A percentile compares a stretch with the other conserved stretches of the same genome.
Conservation (phyloP, 1,139 yeast species). For the Geotrichum histeridarum region DNA sequence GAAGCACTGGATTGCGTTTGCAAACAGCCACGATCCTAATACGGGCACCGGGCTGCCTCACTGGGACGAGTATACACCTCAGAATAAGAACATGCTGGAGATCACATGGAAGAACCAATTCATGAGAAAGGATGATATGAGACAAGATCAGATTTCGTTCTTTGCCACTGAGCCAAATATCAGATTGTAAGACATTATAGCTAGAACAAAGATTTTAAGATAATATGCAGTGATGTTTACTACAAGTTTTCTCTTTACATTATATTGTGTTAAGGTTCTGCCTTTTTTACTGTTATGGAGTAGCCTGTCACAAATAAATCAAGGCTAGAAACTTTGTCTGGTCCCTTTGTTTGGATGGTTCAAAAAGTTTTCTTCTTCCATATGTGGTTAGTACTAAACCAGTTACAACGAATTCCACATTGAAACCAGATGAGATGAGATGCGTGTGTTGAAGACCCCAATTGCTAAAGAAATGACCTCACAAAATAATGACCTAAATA, state of each 20-base stretch:
- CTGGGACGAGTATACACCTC: conserved; percentile 36
- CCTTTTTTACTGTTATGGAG: not conserved
- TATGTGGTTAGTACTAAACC: too few relatives aligned
- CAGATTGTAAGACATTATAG: not conserved
- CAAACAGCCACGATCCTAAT: conserved; percentile 23
- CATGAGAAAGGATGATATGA: conserved; percentile 7
- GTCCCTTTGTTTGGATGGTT: too few relatives aligned
- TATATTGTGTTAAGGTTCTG: not conserved
- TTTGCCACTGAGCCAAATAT: not conserved
- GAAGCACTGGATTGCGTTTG: conserved; percentile 25
- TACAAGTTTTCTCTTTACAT: not conserved
- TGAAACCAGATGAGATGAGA: too few relatives aligned
- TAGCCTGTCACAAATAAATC: too few relatives aligned
- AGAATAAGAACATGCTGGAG: conserved; percentile 1
- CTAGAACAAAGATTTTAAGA: not conserved
- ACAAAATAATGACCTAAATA: too few relatives aligned
- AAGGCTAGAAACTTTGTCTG: too few relatives aligned
- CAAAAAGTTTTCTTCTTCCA: too few relatives aligned
- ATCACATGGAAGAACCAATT: not conserved
- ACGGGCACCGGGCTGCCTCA: conserved; percentile 11
- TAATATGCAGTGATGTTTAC: not conserved
- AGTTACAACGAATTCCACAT: too few relatives aligned
- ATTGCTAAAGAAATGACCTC: too few relatives aligned
- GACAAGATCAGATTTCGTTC: not conserved
- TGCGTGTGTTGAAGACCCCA: too few relatives aligned